These are phyloP conservation scores for Xylariaceae sp. DNA, from an alignment of 2,329 filamentous ascomycete species.

Conservation along the genomic window DNA sequence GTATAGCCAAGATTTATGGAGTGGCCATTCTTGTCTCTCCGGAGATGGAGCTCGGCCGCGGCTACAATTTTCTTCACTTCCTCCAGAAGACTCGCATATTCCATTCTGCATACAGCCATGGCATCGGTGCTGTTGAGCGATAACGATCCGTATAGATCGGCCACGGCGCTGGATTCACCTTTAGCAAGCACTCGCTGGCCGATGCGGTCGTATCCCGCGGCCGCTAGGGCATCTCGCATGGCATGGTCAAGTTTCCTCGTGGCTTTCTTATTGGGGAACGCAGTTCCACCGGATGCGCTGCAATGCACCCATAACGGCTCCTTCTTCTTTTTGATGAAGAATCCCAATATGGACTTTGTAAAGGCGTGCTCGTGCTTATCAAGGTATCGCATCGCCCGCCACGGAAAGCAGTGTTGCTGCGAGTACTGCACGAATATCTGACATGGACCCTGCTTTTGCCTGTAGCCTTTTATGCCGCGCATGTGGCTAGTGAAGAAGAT, in stretches of 20 bases:
- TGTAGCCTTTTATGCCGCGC: constrained; percentile 8
- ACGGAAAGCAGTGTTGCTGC: constrained; percentile 27
- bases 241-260: constrained; percentile 23
- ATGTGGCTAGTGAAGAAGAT: constrained; percentile 30
- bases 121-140: constrained; percentile 15
- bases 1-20: neutral
- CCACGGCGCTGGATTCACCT: constrained; percentile 10
- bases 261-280: constrained; percentile 21
- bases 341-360: constrained; percentile 27
- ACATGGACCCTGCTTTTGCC: constrained; percentile 14
- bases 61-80: constrained; percentile 19
- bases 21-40: constrained; percentile 5
- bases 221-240: constrained; percentile 26
- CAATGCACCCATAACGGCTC: constrained; percentile 26
- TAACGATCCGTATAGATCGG: constrained; percentile 27
- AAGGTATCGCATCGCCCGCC: constrained; percentile 28
- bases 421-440: constrained; percentile 12
- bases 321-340: constrained; percentile 28
- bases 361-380: constrained; percentile 27
- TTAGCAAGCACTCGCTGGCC: constrained; percentile 19
- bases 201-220: constrained; percentile 27
- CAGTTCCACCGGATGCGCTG: constrained; percentile 5
- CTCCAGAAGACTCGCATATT: constrained; percentile 23
- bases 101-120: constrained; percentile 21
- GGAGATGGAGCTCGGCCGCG: constrained; percentile 13